These are phyloP conservation scores for sunflower (Helianthus annuus) DNA, from an alignment of 129 eudicot genomes.

Conservation along the genomic window HanXRQr2.0-SUNRISE NC_035438.2:116937305-116937804, in stretches of 20 bases:
- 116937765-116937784: not conserved
- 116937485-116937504: constrained; percentile 72
- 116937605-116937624: constrained; percentile 50
- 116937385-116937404: constrained; percentile 61
- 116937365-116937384: constrained; percentile 87
- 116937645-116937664: not conserved
- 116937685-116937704: not conserved
- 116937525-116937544: constrained; percentile 57
- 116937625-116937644: constrained; percentile 44
- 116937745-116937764: too few species aligned
- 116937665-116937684: not conserved
- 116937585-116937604: constrained; percentile 61
- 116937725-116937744: not conserved
- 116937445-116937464: constrained; percentile 56
- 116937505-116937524: constrained; percentile 60
- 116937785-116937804: not conserved
- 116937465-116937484: constrained; percentile 77
- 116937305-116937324: not conserved
- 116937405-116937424: constrained; percentile 81
- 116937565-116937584: constrained; percentile 69
- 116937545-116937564: constrained; percentile 88
- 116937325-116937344: not conserved
- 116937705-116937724: not conserved
- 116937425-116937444: constrained; percentile 76
- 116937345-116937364: constrained; percentile 33